Evolutionary conservation across 225 moss, liverwort and hornwort species (phyloP).

Genomic region (Ulota crispa): DNA sequence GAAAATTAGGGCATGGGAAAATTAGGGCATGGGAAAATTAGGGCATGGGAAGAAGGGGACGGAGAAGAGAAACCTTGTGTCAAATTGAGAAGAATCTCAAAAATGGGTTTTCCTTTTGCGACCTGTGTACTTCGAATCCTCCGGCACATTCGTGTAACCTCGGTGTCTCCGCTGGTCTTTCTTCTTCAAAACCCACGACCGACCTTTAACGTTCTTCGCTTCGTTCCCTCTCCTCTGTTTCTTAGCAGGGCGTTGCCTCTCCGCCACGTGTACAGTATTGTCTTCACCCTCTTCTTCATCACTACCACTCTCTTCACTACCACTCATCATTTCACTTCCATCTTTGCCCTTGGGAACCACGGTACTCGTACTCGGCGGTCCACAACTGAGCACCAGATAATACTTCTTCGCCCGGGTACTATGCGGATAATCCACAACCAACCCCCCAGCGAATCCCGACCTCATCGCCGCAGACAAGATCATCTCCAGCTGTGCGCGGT

Average conservation of each 20-base stretch:
- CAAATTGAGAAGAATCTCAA: conserved; percentile 13
- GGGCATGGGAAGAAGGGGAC: neutral
- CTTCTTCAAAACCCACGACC: conserved; percentile 86
- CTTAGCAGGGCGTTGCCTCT: conserved; percentile 55
- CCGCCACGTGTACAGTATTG: conserved; percentile 55
- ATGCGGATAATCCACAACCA: conserved; percentile 92
- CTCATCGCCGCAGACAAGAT: conserved; percentile 89
- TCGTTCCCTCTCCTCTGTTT: conserved; percentile 38
- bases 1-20: conserved; percentile 15
- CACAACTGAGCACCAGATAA: conserved; percentile 71
- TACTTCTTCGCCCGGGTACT: conserved; percentile 93
- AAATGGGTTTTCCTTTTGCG: conserved; percentile 89
- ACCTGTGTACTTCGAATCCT: conserved; percentile 89
- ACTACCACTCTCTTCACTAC: conserved; percentile 51
- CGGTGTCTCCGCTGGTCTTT: conserved; percentile 81
- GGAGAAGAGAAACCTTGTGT: neutral
- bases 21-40: conserved; percentile 13
- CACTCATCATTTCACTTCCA: conserved; percentile 50
- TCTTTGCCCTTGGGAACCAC: conserved; percentile 61
- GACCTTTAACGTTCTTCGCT: conserved; percentile 37
- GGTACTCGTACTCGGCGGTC: conserved; percentile 60
- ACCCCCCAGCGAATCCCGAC: conserved; percentile 86
- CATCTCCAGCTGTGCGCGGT: conserved; percentile 79
- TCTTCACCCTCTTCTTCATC: conserved; percentile 50
- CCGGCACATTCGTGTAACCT: conserved; percentile 72